Evolutionary conservation across 116 monocot genomes (phyloP).

Genomic region (Dioscorea cayenensis): DNA sequence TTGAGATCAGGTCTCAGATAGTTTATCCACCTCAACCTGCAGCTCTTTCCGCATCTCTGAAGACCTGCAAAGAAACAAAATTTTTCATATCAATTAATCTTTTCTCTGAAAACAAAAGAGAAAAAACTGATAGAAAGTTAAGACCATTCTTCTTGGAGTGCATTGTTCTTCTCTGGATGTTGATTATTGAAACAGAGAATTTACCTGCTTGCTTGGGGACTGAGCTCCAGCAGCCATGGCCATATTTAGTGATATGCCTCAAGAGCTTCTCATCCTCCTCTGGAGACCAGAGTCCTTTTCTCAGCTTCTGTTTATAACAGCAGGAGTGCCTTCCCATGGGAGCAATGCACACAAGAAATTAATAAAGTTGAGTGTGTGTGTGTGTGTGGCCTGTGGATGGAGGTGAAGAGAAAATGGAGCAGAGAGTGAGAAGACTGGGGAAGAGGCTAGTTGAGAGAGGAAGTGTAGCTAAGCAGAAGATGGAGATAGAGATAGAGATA

Average conservation of each 20-base stretch:
- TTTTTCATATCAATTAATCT: background rate
- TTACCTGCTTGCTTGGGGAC: conserved; percentile 79
- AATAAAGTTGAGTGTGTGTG: background rate
- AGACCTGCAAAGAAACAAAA: conserved; percentile 40
- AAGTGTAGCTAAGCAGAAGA: background rate
- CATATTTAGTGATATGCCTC: conserved; percentile 59
- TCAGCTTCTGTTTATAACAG: conserved; percentile 82
- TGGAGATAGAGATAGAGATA: conserved; percentile 2
- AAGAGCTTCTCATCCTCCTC: conserved; percentile 91
- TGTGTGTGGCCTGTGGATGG: background rate
- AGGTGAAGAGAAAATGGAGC: background rate
- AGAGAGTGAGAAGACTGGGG: background rate
- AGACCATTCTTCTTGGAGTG: background rate
- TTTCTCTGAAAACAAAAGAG: too few relatives aligned
- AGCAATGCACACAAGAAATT: conserved; percentile 3
- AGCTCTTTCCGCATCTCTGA: conserved; percentile 90
- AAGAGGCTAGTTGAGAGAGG: background rate
- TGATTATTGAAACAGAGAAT: background rate
- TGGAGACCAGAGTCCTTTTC: conserved; percentile 87
- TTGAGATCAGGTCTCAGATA: conserved; percentile 86
- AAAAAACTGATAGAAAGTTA: background rate
- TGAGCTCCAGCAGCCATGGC: conserved; percentile 92
- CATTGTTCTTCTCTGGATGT: background rate
- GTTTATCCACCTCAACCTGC: conserved; percentile 86
- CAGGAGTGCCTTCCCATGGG: conserved; percentile 75